Evolutionary conservation across 345 rosid species (phyloP), one percentile per base, ranked within the genome.

Genomic region (Linum lewisii): DNA sequence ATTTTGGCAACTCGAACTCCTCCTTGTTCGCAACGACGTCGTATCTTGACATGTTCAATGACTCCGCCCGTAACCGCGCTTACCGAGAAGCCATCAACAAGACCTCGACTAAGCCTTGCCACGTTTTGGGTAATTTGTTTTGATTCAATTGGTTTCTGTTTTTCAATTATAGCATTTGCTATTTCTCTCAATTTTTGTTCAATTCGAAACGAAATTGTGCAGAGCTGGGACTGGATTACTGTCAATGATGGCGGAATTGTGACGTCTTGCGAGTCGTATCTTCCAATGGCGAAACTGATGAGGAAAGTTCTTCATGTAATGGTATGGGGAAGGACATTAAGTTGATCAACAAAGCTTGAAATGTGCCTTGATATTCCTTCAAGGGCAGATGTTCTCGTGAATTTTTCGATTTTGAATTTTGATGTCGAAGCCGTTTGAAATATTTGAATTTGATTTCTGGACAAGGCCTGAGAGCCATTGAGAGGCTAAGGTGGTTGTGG

Each of bases 151-250:
- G n/a, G n/a, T n/a, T n/a, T n/a, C n/a, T n/a, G n/a, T n/a, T n/a
- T n/a, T n/a, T n/a, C n/a, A n/a, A n/a, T n/a, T n/a, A n/a, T n/a
- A n/a, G n/a, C n/a, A n/a, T n/a, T n/a, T n/a, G n/a, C n/a, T n/a
- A n/a, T n/a, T n/a, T n/a, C n/a, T n/a, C n/a, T n/a, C n/a, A n/a
- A n/a, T n/a, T n/a, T n/a, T n/a, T n/a, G n/a, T n/a, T n/a, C n/a
- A n/a, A n/a, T n/a, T n/a, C n/a, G n/a, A n/a, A n/a, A n/a, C n/a
- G n/a, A n/a, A n/a, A n/a, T 29, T 26, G 7, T 52, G 65, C 80
- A 92, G 98, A 61, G 97, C 98, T 45, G 98, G 98, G 66, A 86
- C 98, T 61, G 98, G 97, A 1, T 76, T 92, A 79, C 69, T 92
- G 16, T 92, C 98, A 14, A 88, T 88, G 98, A 92, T 88, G 98